Percentiles rank a stretch among this genome's conserved stretches.
Conservation (phyloP, 805 yeast genomes). For the Kodamaea nitidulidarum region DNA sequence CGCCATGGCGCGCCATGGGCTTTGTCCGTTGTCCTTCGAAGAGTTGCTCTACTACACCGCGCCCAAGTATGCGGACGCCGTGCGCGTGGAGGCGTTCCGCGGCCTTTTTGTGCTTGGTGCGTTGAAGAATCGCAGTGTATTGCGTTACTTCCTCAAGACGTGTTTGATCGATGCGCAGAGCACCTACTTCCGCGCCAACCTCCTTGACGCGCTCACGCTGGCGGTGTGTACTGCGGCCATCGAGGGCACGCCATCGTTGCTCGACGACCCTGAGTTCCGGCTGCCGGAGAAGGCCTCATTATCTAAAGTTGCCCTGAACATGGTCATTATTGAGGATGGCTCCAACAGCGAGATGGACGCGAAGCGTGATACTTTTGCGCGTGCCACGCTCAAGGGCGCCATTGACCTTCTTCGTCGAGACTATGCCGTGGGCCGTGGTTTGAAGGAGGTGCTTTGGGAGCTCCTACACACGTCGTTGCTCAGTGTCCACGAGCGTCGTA, state of each 20-base stretch:
- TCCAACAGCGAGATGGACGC: conserved; percentile 40
- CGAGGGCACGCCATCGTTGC: conserved; percentile 51
- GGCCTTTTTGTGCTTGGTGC: conserved; percentile 76
- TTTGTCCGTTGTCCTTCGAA: conserved; percentile 48
- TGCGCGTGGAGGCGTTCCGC: conserved; percentile 65
- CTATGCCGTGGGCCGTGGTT: conserved; percentile 51
- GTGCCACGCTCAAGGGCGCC: conserved; percentile 62
- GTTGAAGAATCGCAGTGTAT: conserved; percentile 55
- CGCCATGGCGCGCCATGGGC: conserved; percentile 52
- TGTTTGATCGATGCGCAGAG: conserved; percentile 52
- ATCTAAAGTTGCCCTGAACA: conserved; percentile 18
- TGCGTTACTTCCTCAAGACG: conserved; percentile 58
- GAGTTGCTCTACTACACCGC: conserved; percentile 54
- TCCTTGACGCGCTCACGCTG: conserved; percentile 45
- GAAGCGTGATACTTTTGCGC: conserved; percentile 62
- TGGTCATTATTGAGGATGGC: conserved; percentile 58
- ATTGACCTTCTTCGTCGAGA: conserved; percentile 61
- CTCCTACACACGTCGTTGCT: conserved; percentile 59
- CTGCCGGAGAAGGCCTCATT: conserved; percentile 27
- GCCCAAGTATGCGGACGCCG: conserved; percentile 42
- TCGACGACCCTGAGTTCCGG: conserved; percentile 65
- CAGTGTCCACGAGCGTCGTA: conserved; percentile 56
- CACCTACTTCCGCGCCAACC: conserved; percentile 44
- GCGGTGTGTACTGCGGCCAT: conserved; percentile 66
- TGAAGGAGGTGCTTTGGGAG: conserved; percentile 63